Evolutionary conservation across 805 yeast genomes (phyloP).

Genomic region (Ogataea ramenticola): DNA sequence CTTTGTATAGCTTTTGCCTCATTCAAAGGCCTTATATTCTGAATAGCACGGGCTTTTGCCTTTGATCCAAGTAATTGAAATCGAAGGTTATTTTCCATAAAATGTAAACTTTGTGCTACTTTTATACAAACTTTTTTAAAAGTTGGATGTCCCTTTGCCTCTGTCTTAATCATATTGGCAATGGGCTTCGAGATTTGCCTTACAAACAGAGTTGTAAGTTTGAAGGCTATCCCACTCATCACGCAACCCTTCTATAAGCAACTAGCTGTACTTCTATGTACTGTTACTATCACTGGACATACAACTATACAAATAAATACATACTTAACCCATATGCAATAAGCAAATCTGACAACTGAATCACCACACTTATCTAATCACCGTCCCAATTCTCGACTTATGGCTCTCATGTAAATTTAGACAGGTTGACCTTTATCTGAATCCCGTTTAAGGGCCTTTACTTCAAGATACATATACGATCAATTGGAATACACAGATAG

Average conservation of each 20-base stretch:
- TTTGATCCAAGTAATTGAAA: slow-evolving; percentile 51
- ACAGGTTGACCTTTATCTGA: too few species aligned
- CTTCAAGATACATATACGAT: too few species aligned
- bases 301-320: too few species aligned
- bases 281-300: too few species aligned
- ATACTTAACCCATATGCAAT: too few species aligned
- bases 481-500: too few species aligned
- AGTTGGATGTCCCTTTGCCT: slow-evolving; percentile 63
- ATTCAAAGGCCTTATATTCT: slow-evolving; percentile 63
- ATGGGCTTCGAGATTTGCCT: slow-evolving; percentile 77
- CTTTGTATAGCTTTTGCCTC: slow-evolving; percentile 76
- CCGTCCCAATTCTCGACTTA: too few species aligned
- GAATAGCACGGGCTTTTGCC: slow-evolving; percentile 30
- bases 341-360: too few species aligned
- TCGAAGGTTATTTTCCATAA: slow-evolving; percentile 55
- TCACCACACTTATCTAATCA: not conserved
- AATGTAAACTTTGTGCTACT: slow-evolving; percentile 68
- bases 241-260: not conserved
- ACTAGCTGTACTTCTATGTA: too few species aligned
- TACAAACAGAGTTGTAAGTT: slow-evolving; percentile 62
- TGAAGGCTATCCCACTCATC: slow-evolving; percentile 75
- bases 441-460: too few species aligned
- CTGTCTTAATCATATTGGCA: slow-evolving; percentile 61
- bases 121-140: slow-evolving; percentile 58
- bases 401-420: too few species aligned